Evolutionary conservation across 768 basidiomycete genomes (phyloP).

Genomic region (Hemileccinum impolitum): DNA sequence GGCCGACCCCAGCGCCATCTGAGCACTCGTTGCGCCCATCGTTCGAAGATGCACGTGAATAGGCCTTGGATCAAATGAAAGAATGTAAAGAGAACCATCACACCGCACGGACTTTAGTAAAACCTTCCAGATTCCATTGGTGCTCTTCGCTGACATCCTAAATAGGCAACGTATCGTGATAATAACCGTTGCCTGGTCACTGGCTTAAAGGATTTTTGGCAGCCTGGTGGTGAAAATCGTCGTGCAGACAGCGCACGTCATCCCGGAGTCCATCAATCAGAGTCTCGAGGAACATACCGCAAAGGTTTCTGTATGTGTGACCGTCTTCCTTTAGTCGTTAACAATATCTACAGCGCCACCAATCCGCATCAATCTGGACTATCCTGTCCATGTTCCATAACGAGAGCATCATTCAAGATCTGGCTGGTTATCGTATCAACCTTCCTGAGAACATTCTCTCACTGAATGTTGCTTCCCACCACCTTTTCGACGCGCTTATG

Average conservation of each 20-base stretch:
- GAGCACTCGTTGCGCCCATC: not conserved
- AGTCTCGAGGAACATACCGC: not conserved
- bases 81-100: not conserved
- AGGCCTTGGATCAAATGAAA: not conserved
- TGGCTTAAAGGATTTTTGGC: not conserved
- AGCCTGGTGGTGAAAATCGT: not conserved
- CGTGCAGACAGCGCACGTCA: not conserved
- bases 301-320: not conserved
- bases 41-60: not conserved
- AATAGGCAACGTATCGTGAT: slow-evolving; percentile 2
- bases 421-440: not conserved
- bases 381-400: not conserved
- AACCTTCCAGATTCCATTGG: not conserved
- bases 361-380: not conserved
- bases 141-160: not conserved
- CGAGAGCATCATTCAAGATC: not conserved
- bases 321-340: not conserved
- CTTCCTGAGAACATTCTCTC: not conserved
- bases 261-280: not conserved
- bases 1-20: not conserved
- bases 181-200: not conserved
- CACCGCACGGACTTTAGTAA: not conserved
- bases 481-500: not conserved
- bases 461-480: not conserved
- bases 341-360: not conserved